phyloP scores from a whole-genome alignment of 257 asterid genomes.

The Plantago elongata region DNA sequence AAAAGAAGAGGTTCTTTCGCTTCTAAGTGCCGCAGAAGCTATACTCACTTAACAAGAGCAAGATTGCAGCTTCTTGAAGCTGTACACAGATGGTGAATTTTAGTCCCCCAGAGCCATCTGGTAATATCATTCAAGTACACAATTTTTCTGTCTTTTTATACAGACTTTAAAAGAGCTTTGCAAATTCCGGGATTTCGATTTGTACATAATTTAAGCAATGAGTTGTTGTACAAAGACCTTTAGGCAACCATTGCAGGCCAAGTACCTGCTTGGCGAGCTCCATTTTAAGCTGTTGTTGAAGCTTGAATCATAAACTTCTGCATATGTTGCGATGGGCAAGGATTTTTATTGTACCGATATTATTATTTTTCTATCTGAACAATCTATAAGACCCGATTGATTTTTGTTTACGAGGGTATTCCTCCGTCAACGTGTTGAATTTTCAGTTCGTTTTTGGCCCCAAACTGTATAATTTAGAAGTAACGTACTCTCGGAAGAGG shows the following conservation, averaged over 20 bases:
- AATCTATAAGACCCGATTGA: too few relatives aligned
- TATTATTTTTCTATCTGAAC: too few relatives aligned
- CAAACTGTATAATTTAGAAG: too few relatives aligned
- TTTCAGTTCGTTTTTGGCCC: too few relatives aligned
- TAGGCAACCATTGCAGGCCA: neutral
- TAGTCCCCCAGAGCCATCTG: conserved; percentile 17
- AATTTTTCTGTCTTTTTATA: neutral
- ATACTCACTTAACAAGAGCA: neutral
- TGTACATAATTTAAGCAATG: conserved; percentile 14
- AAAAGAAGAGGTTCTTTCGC: conserved; percentile 63
- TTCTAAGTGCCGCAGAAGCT: conserved; percentile 27
- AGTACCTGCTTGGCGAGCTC: neutral
- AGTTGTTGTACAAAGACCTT: neutral
- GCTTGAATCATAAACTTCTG: too few relatives aligned
- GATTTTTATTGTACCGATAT: too few relatives aligned
- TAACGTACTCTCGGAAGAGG: too few relatives aligned
- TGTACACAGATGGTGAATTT: conserved; percentile 18
- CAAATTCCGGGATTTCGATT: conserved; percentile 27
- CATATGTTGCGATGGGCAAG: too few relatives aligned
- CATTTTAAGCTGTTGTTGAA: too few relatives aligned
- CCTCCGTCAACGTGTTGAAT: too few relatives aligned
- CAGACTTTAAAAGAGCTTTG: neutral
- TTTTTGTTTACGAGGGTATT: too few relatives aligned
- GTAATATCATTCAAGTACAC: conserved; percentile 8
- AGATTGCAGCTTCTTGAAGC: conserved; percentile 15